phyloP scores from a whole-genome alignment of 352 stramenopile species.

The Globisporangium cylindrosporum region DNA sequence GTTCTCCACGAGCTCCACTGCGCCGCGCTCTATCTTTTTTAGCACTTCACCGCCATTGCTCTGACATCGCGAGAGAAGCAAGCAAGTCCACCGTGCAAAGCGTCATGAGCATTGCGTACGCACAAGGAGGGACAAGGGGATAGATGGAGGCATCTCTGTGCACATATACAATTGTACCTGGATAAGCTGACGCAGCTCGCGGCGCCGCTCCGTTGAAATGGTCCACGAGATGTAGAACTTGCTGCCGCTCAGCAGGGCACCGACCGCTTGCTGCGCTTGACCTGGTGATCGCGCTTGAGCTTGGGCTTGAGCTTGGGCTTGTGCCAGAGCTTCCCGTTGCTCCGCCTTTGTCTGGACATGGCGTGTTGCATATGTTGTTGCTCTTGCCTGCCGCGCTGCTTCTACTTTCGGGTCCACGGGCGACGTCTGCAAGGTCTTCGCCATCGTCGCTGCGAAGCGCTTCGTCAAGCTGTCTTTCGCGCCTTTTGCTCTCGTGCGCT shows the following conservation, averaged over 20 bases:
- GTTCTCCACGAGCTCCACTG: slow-evolving; percentile 43
- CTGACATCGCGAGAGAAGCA: neutral
- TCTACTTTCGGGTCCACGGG: neutral
- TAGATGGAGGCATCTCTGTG: neutral
- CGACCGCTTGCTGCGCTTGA: neutral
- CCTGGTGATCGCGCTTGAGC: neutral
- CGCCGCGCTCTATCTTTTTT: neutral
- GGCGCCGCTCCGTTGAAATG: neutral
- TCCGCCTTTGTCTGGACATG: neutral
- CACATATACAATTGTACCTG: neutral
- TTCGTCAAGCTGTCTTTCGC: neutral
- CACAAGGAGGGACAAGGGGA: neutral
- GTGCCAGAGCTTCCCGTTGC: neutral
- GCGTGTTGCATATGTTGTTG: neutral
- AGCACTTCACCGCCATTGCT: slow-evolving; percentile 37
- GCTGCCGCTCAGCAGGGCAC: slow-evolving; percentile 4
- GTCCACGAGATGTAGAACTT: slow-evolving; percentile 14
- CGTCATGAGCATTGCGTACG: neutral
- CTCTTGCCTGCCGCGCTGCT: neutral
- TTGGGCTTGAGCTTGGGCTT: neutral
- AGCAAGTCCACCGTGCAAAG: neutral
- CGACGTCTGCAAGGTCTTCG: neutral
- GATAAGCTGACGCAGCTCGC: slow-evolving; percentile 9
- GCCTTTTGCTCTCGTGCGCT: slow-evolving; percentile 2
- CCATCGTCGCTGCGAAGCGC: neutral